Evolutionary conservation across 2,329 filamentous ascomycete genomes (phyloP).

Genomic region (Hymenoscyphus fructigenus): DNA sequence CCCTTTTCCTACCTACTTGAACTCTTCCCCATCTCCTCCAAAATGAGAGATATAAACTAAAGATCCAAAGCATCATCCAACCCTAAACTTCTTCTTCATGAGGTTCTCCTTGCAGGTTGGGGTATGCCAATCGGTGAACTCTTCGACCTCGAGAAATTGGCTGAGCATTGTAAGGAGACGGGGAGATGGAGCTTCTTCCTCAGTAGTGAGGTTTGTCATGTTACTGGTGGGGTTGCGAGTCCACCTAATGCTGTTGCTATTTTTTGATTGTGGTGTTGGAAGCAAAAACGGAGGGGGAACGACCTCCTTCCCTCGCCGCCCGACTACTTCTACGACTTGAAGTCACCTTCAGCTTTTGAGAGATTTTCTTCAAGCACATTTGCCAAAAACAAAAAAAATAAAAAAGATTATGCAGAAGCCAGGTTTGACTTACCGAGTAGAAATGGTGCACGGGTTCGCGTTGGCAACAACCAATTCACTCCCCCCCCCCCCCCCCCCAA

Average conservation of each 20-base stretch:
- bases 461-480: too few species aligned
- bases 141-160: constrained; percentile 32
- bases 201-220: constrained; percentile 57
- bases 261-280: constrained; percentile 10
- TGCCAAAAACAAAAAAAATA: too few species aligned
- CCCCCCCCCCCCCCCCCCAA: too few species aligned
- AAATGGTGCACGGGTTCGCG: too few species aligned
- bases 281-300: neutral
- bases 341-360: too few species aligned
- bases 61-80: neutral
- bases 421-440: too few species aligned
- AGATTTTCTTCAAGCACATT: too few species aligned
- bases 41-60: neutral
- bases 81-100: constrained; percentile 2
- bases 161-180: constrained; percentile 49
- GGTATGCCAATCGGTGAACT: constrained; percentile 34
- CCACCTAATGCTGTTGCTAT: constrained; percentile 32
- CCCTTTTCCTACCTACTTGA: constrained; percentile 2
- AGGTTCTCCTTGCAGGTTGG: constrained; percentile 30
- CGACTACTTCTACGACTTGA: too few species aligned
- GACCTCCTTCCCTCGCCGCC: too few species aligned
- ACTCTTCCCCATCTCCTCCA: neutral
- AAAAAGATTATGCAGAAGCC: too few species aligned
- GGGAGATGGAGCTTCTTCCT: constrained; percentile 60
- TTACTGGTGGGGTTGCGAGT: constrained; percentile 28